Percentiles rank a stretch among this genome's conserved stretches.
These are phyloP conservation scores for Tricholoma terreum DNA, from an alignment of 768 basidiomycete genomes.

Conservation along the genomic window DNA sequence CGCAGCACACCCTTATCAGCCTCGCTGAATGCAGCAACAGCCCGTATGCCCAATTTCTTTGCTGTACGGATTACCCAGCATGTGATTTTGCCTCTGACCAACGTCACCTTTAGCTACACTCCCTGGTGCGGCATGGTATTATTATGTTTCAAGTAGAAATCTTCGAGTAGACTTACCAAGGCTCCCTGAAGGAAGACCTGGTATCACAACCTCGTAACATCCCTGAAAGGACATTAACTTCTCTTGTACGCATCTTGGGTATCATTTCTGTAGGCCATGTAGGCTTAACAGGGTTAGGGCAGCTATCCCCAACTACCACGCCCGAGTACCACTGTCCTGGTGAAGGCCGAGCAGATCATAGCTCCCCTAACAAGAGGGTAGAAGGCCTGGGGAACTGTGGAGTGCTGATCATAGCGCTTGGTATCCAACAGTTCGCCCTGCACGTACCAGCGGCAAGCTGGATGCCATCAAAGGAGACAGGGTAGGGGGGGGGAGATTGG, in stretches of 20 bases:
- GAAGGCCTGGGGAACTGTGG: too few species aligned
- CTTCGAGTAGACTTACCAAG: slow-evolving; percentile 20
- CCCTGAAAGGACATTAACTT: not conserved
- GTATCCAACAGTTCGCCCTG: too few species aligned
- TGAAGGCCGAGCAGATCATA: too few species aligned
- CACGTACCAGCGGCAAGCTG: too few species aligned
- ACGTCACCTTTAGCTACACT: slow-evolving; percentile 2
- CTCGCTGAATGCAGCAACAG: slow-evolving; percentile 90
- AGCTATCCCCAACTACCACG: not conserved
- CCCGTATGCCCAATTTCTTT: slow-evolving; percentile 82
- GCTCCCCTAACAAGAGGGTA: too few species aligned
- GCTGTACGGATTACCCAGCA: slow-evolving; percentile 93
- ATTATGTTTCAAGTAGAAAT: not conserved
- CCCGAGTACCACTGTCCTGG: not conserved
- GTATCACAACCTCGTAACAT: too few species aligned
- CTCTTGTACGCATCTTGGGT: not conserved
- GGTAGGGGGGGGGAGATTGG: too few species aligned
- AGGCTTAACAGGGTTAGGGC: slow-evolving; percentile 4
- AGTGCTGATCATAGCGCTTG: too few species aligned
- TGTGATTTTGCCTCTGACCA: slow-evolving; percentile 84
- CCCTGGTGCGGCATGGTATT: slow-evolving; percentile 5
- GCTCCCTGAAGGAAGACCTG: slow-evolving; percentile 27
- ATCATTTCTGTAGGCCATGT: slow-evolving; percentile 1
- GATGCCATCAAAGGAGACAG: too few species aligned
- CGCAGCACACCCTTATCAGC: slow-evolving; percentile 80